Percentiles rank a stretch among this genome's conserved stretches.
Evolutionary conservation across 495 filamentous ascomycete species (phyloP).

Genomic region (Parathielavia hyrcaniae): DNA sequence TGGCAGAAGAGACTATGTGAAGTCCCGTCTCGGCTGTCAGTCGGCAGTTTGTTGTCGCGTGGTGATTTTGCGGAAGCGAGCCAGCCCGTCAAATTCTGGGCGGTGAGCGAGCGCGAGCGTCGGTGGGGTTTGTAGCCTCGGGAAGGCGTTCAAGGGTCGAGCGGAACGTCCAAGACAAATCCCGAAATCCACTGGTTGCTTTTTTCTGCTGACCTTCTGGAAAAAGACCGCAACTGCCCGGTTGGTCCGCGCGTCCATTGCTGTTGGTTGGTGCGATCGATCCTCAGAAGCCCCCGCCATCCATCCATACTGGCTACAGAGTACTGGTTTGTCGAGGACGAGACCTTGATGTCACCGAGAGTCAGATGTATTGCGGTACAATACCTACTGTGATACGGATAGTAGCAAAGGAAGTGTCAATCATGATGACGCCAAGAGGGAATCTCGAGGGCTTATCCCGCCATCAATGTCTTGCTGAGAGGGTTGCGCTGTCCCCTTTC

Average conservation of each 20-base stretch:
- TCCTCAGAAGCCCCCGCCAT: not conserved
- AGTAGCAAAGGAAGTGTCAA: not conserved
- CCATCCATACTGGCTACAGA: too few relatives aligned
- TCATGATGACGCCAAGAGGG: not conserved
- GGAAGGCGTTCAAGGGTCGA: slow-evolving; percentile 11
- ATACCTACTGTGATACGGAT: too few relatives aligned
- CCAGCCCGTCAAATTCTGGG: not conserved
- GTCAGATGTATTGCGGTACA: too few relatives aligned
- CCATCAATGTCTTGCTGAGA: not conserved
- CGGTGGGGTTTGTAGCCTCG: slow-evolving; percentile 15
- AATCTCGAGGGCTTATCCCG: not conserved
- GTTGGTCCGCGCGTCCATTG: not conserved
- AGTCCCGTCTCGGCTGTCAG: not conserved
- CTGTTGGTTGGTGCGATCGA: not conserved
- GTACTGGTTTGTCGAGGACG: slow-evolving; percentile 2
- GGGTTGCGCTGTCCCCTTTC: not conserved
- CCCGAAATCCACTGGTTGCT: slow-evolving; percentile 1
- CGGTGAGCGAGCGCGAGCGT: slow-evolving; percentile 16
- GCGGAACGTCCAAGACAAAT: slow-evolving; percentile 6
- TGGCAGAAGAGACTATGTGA: too few relatives aligned
- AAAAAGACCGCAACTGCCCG: not conserved
- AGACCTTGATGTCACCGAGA: slow-evolving; percentile 26
- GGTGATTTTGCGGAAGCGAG: not conserved
- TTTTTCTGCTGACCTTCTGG: not conserved
- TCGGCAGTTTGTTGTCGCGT: slow-evolving; percentile 1